Base-by-base conservation (phyloP, 768 basidiomycete species). In the Podaxis sp. region DNA sequence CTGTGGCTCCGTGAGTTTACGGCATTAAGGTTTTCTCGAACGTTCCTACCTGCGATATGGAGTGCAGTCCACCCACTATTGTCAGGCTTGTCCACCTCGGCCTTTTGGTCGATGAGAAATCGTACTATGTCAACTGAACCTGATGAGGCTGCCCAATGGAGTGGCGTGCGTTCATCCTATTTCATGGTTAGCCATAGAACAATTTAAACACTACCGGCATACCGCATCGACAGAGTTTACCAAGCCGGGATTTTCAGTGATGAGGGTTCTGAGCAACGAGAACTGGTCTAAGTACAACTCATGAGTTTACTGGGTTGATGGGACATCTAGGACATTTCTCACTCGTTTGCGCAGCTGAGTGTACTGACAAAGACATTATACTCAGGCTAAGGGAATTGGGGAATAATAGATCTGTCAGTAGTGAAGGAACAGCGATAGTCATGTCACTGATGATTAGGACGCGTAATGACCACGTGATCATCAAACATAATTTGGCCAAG, bases 101-200 rank as follows among this genome's bases (percentile, higher is more conserved):
- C 87, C 62, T 83, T 79, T 65, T 85, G 83, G 72, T 86, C 87
- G 60, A 93, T 76, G 64, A 94, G 78, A 71, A 84, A 89, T 57
- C 82, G 77, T 28, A 70, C 80, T 63, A 91, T 85, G 57, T 90
- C 89, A 58, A 83, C 70, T 42, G 87, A 81, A 54, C 90, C 91
- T 18, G 84, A 84, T 10, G 87, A 87, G 11, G 91, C 85, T 59
- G 91, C 89, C 90, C 91, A 93, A 67, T 94, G 92, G n/a, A 94
- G 73, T 7, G 92, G 82, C 0, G 92, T 91, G 36, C 92, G 79
- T 40, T 80, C 87, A 70, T 94, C 91, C 90, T 92, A 61, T 55
- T 46, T 44, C 25, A 16, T 50, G 56, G 37, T 66, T 59, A 62
- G 21, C 38, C 55, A 50, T 37, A 21, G 44, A 23, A 46, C 13